Evolutionary conservation across 2,329 filamentous ascomycete genomes (phyloP), one percentile per base, ranked within the genome.

Genomic region (Epichloe typhina): DNA sequence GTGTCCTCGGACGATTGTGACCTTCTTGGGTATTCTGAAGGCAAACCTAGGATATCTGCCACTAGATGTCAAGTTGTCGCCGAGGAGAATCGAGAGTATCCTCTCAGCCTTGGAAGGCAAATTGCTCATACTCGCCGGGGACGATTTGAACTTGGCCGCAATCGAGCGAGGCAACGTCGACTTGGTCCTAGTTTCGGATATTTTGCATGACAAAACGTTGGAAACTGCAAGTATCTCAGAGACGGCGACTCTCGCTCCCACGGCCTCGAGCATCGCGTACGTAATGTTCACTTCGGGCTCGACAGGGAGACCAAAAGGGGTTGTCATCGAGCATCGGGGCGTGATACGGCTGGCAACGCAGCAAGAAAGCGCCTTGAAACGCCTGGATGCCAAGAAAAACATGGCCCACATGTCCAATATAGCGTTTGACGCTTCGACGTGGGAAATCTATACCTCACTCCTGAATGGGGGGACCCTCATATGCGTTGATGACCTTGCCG

Each of bases 11-110:
- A 56, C 59, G 13, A 52, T 60, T 15, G 44, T 58, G 11, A 55
- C 58, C 1, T 54, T 55, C 37, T n/a, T 62, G 2, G 59, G 58
- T 23, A 56, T 61, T 46, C 45, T 62, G 5, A 61, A 61, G 31
- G 57, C 60, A 2, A 53, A 52, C 37, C 37, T 60, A 3, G 59
- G 55, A 0, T 62, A 61, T 37, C 31, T 61, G 9, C 60, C 60
- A 0, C 33, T 61, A 0, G 59, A 61, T 38, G 37, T 53, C 15
- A 61, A 56, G 13, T 45, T 43, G 5, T 58, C 60, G 11, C 26
- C 19, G 5, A 45, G 13, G 0, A 52, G 60, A 6, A 50, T 61
- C 17, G 50, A 56, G 9, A 49, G 36, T 3, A 58, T 61, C 12
- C 49, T 62, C 0, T 54, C 52, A 3, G 38, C 51, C 1, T 12